phyloP scores from a whole-genome alignment of 2,329 filamentous ascomycete species.

The Conoideocrella luteorostrata region DNA sequence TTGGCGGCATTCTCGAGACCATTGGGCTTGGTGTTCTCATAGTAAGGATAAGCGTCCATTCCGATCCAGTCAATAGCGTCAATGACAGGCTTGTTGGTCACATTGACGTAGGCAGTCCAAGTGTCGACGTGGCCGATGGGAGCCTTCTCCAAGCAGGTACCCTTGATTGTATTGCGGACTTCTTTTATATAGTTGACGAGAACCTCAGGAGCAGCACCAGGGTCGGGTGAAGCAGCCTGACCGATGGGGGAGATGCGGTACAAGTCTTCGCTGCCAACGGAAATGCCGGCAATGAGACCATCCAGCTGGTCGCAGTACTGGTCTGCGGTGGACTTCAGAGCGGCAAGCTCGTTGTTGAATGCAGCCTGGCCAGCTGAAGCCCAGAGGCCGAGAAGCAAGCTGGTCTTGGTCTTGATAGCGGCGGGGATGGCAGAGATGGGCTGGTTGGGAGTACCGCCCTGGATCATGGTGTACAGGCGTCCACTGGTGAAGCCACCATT shows the following conservation, averaged over 20 bases:
- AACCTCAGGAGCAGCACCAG: conserved; percentile 55
- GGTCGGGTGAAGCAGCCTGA: conserved; percentile 52
- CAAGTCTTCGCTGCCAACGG: conserved; percentile 79
- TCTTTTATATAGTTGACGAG: conserved; percentile 65
- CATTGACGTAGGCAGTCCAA: conserved; percentile 74
- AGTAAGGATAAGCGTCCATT: conserved; percentile 82
- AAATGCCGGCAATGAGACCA: conserved; percentile 70
- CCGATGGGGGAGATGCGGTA: conserved; percentile 73
- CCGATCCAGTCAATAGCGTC: conserved; percentile 71
- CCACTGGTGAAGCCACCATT: conserved; percentile 58
- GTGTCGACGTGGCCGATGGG: conserved; percentile 83
- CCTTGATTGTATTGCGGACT: conserved; percentile 56
- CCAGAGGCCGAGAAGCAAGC: conserved; percentile 79
- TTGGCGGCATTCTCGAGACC: conserved; percentile 54
- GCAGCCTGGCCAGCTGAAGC: conserved; percentile 57
- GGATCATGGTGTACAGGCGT: conserved; percentile 70
- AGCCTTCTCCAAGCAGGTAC: conserved; percentile 50
- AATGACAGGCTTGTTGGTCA: conserved; percentile 63
- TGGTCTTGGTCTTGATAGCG: conserved; percentile 72
- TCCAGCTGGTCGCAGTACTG: conserved; percentile 62
- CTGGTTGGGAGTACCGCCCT: conserved; percentile 57
- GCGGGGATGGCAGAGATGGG: conserved; percentile 72
- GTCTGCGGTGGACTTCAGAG: conserved; percentile 61
- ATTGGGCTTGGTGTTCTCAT: conserved; percentile 63
- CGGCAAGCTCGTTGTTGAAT: conserved; percentile 68